phyloP scores from a whole-genome alignment of 148 eudicot species.

The Camellia granthamiana region DNA sequence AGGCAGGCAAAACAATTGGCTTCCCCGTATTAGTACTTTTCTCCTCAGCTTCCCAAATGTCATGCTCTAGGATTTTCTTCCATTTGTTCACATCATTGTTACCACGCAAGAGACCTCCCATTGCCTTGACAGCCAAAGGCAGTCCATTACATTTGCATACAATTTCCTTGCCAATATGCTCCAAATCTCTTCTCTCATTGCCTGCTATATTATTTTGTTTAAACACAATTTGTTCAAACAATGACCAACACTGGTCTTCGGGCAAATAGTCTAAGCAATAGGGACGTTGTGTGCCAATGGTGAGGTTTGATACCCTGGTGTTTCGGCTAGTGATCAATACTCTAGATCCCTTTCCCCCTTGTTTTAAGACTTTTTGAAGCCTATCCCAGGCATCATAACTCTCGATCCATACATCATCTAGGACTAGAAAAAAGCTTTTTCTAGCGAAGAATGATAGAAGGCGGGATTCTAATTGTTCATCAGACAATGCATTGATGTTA shows the following conservation, averaged over 20 bases:
- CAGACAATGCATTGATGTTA: slow-evolving; percentile 1
- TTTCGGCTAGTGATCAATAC: slow-evolving; percentile 26
- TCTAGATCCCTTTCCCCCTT: slow-evolving; percentile 27
- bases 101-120: slow-evolving; percentile 27
- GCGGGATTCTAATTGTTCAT: slow-evolving; percentile 10
- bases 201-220: background rate
- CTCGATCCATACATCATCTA: slow-evolving; percentile 34
- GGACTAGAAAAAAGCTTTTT: slow-evolving; percentile 22
- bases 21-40: background rate
- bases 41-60: slow-evolving; percentile 27
- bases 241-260: slow-evolving; percentile 27
- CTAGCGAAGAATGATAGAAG: slow-evolving; percentile 22
- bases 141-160: slow-evolving; percentile 26
- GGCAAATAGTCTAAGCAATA: slow-evolving; percentile 21
- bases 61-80: slow-evolving; percentile 22
- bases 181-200: background rate
- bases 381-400: slow-evolving; percentile 17
- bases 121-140: slow-evolving; percentile 36
- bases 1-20: slow-evolving; percentile 20
- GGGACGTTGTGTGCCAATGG: slow-evolving; percentile 7
- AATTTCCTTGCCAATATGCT: slow-evolving; percentile 23
- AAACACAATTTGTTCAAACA: slow-evolving; percentile 27
- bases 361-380: slow-evolving; percentile 14
- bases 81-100: slow-evolving; percentile 15
- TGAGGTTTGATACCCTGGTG: background rate